Base-by-base conservation (phyloP, 805 yeast genomes). In the Pichia cephalocereana region DNA sequence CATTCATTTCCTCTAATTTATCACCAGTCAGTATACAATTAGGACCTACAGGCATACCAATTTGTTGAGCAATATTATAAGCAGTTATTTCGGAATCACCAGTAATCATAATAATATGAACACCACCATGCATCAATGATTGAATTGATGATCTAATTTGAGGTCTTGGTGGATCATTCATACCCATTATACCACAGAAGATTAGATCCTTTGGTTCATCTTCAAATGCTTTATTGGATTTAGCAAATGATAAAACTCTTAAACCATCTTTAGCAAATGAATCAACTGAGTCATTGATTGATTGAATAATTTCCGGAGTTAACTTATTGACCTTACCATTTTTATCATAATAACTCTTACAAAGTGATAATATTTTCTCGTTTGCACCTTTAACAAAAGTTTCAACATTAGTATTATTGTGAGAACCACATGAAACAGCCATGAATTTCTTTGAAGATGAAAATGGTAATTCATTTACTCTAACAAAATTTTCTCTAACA, bases 111-210 rank as follows among this genome's bases (percentile, higher is more conserved):
- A 93, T 86, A n/a, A 93, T 88, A 60, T 88, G 95, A 40, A 93
- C 99, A 41, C 98, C 96, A 52, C 98, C 96, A 60, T 81, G 81
- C 71, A 89, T 74, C 49, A 93, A 73, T 54, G 80, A 73, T 38
- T 85, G 76, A 49, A 93, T 77, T 2, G 96, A 85, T 44, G 74
- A 70, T 44, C 79, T 76, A 4, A 93, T 98, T 52, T 83, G 81
- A 10, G 90, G 84, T 60, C 99, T 79, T 49, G 99, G 99, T 10
- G 99, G 99, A 67, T 93, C 99, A 58, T 87, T 88, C 96, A 93
- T 89, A 48, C 96, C 98, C 54, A 88, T 74, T 41, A 93, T 68
- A 12, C 99, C 99, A 54, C 86, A 76, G 60, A 91, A 91, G 2
- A 78, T 71, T 55, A 93, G 71, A 28, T 78, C 82, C 0, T 71